Base-by-base conservation (phyloP, 2,329 filamentous ascomycete genomes). In the Ophiocordyceps robertsii region DNA sequence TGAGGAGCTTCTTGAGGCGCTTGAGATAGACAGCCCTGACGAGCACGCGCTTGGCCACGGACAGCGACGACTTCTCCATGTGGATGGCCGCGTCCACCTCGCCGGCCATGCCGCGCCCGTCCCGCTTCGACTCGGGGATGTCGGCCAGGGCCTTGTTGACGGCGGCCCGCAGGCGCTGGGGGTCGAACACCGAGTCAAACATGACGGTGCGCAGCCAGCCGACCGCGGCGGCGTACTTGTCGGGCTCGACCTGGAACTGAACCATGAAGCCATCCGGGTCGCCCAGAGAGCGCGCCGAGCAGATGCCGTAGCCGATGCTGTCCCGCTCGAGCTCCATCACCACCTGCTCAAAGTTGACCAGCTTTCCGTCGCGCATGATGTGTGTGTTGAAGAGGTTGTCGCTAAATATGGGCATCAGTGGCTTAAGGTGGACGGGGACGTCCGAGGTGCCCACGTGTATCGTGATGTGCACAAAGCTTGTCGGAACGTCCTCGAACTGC, bases 321-420 rank as follows among this genome's bases (percentile, higher is more conserved):
- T 96, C 89, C 55, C 82, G 78, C 61, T 98, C 92, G 4, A 98
- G 72, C 56, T 89, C 80, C 56, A 87, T 85, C 37, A 96, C 88
- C 3, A 96, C 85, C 47, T 95, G 77, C 58, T 96, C 92, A 53
- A 96, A 98, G 39, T 83, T 80, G 29, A 98, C 67, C 21, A 74
- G 75, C 56, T 86, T 72, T 37, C 85, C 88, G 52, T 88, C 73
- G 29, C 81, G 79, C 53, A 73, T 71, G 46, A 98, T 81, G 3
- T 90, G 92, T 0, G 88, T 87, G 56, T 87, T 90, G 70, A 96
- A 98, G 67, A 96, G 95, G 56, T 90, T 92, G 56, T 89, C 85
- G 29, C 80, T 80, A 56, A 94, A 96, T 35, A 96, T 72, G 3
- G 82, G 74, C 39, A 96, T 69, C 19, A 98, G 64, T 4, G 92